These are phyloP conservation scores for Malus hybrid DNA, from an alignment of 331 rosid genomes.

Conservation along the genomic window DNA sequence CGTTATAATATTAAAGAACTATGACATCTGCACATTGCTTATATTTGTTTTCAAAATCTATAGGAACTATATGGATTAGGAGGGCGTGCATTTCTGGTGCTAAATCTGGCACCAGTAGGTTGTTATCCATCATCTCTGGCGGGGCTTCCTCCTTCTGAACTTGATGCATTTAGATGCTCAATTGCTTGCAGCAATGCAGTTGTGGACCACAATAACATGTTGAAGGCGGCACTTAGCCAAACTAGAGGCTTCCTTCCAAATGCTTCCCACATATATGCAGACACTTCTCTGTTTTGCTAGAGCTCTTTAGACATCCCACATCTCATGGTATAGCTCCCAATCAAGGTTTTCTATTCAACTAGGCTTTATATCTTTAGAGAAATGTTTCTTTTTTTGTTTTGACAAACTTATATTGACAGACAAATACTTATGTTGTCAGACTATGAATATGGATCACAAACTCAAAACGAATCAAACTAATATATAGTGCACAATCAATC, in stretches of 20 bases:
- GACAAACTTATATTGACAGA: too few species aligned
- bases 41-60: neutral
- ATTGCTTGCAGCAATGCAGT: constrained; percentile 58
- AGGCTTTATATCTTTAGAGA: too few species aligned
- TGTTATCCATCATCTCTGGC: constrained; percentile 45
- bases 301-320: constrained; percentile 56
- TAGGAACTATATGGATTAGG: constrained; percentile 41
- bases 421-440: neutral
- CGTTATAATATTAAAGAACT: neutral
- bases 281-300: constrained; percentile 44
- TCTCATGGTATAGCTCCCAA: constrained; percentile 37
- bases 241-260: constrained; percentile 23
- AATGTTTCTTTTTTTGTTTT: too few species aligned
- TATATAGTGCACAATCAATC: too few species aligned
- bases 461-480: too few species aligned
- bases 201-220: constrained; percentile 42
- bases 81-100: constrained; percentile 36
- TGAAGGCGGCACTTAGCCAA: constrained; percentile 28
- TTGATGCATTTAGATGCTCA: constrained; percentile 63
- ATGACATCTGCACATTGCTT: neutral
- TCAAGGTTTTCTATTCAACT: neutral
- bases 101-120: constrained; percentile 48
- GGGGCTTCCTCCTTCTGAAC: constrained; percentile 48
- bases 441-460: too few species aligned
- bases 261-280: constrained; percentile 51